These are phyloP conservation scores for Erodium texanum DNA, from an alignment of 441 rosid genomes.

Conservation along the genomic window DNA sequence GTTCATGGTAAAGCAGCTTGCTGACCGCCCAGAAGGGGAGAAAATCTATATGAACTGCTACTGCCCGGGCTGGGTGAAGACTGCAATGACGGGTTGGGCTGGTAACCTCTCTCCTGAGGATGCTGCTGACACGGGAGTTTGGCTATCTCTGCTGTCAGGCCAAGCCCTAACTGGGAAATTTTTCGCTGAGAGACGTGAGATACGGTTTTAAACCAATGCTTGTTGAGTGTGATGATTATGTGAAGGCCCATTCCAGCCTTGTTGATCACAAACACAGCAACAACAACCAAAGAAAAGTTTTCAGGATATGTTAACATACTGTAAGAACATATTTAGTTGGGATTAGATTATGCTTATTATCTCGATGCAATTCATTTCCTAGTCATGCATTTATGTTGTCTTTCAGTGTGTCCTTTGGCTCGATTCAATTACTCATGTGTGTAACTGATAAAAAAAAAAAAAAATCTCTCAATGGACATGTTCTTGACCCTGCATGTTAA, in stretches of 20 bases:
- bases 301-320: too few relatives aligned
- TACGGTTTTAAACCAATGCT: constrained; percentile 33
- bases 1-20: constrained; percentile 45
- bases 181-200: constrained; percentile 90
- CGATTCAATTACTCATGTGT: too few relatives aligned
- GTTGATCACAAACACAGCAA: background rate
- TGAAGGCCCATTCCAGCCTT: background rate
- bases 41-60: constrained; percentile 69
- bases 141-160: constrained; percentile 72
- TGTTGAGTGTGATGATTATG: too few relatives aligned
- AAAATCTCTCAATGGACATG: too few relatives aligned
- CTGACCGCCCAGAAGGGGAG: constrained; percentile 47
- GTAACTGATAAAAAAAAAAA: too few relatives aligned
- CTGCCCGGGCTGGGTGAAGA: constrained; percentile 97
- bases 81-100: constrained; percentile 83
- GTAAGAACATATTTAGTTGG: too few relatives aligned
- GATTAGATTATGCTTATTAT: too few relatives aligned
- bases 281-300: too few relatives aligned
- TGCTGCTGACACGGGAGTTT: constrained; percentile 93
- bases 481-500: too few relatives aligned
- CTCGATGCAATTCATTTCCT: too few relatives aligned
- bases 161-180: constrained; percentile 55
- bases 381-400: too few relatives aligned
- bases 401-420: too few relatives aligned
- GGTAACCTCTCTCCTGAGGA: constrained; percentile 62